phyloP scores from a whole-genome alignment of 1,284 basidiomycete species.

The Trichosporon sp. region DNA sequence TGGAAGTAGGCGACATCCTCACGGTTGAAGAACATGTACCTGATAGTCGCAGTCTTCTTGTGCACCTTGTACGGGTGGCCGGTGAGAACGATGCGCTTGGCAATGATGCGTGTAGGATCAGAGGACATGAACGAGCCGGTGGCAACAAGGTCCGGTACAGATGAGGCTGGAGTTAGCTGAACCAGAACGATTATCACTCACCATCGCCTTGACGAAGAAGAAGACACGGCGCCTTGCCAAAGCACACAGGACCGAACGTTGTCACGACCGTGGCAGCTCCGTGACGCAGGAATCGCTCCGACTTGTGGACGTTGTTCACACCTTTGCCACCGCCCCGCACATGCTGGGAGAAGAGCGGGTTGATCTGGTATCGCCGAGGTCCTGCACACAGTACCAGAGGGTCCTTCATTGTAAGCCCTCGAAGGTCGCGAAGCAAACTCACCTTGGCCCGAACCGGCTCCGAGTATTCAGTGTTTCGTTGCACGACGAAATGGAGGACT shows the following conservation, averaged over 20 bases:
- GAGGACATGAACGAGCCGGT: conserved; percentile 83
- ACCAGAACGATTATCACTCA: neutral
- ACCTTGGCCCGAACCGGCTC: conserved; percentile 88
- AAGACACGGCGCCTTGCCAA: conserved; percentile 77
- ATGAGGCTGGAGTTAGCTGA: neutral
- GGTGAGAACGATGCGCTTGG: conserved; percentile 88
- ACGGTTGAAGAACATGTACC: conserved; percentile 97
- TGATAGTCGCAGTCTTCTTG: conserved; percentile 93
- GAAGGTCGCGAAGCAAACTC: conserved; percentile 12
- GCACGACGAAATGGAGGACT: conserved; percentile 86
- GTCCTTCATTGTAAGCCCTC: conserved; percentile 57
- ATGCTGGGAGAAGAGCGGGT: conserved; percentile 89
- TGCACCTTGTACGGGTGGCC: conserved; percentile 97
- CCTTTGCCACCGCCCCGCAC: conserved; percentile 83
- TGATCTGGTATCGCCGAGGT: conserved; percentile 74
- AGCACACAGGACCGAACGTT: conserved; percentile 80
- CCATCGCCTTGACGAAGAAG: conserved; percentile 51
- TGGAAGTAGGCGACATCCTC: conserved; percentile 92
- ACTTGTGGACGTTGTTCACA: conserved; percentile 95
- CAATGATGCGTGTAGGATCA: conserved; percentile 85
- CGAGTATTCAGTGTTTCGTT: conserved; percentile 91
- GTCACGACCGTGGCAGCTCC: conserved; percentile 77
- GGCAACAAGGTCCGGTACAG: conserved; percentile 76
- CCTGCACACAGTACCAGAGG: conserved; percentile 84
- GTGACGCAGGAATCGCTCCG: conserved; percentile 85